These are phyloP conservation scores for Exserohilum rostratum DNA, from an alignment of 2,329 filamentous ascomycete species.

Conservation along the genomic window DNA sequence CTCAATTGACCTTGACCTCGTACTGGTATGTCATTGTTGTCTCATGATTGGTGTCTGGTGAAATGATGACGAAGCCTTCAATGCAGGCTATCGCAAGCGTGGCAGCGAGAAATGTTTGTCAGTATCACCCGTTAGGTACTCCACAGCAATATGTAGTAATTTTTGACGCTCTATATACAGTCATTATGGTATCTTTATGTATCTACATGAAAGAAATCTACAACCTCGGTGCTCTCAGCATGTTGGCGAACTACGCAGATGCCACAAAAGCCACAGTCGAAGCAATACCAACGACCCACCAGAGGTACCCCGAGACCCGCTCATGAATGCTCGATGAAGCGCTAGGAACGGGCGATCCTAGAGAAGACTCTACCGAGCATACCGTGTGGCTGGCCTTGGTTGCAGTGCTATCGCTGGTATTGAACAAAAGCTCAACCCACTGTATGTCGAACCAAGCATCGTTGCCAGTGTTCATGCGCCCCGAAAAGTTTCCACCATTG, in stretches of 20 bases:
- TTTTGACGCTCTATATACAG: no score
- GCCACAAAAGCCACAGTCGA: not conserved
- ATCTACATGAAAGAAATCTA: no score
- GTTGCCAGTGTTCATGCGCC: conserved; percentile 9
- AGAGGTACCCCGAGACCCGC: not conserved
- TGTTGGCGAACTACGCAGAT: not conserved
- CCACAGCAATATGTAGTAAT: no score
- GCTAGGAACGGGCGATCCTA: conserved; percentile 3
- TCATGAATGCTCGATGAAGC: not conserved
- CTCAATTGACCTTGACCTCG: no score
- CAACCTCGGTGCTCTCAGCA: not conserved
- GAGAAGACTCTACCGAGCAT: conserved; percentile 9
- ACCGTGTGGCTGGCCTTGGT: not conserved
- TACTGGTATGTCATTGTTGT: no score
- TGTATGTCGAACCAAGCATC: conserved; percentile 19
- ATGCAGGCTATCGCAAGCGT: no score
- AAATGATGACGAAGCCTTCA: no score
- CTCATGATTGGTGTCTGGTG: no score
- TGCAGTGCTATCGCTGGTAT: not conserved
- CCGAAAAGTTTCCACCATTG: conserved; percentile 11
- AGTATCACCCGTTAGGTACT: no score
- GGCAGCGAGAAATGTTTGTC: no score
- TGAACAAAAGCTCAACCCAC: conserved; percentile 22
- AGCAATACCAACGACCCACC: not conserved
- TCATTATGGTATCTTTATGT: not conserved